Evolutionary conservation across 768 basidiomycete genomes (phyloP).

Genomic region (Phylloporus rhodoxanthus): DNA sequence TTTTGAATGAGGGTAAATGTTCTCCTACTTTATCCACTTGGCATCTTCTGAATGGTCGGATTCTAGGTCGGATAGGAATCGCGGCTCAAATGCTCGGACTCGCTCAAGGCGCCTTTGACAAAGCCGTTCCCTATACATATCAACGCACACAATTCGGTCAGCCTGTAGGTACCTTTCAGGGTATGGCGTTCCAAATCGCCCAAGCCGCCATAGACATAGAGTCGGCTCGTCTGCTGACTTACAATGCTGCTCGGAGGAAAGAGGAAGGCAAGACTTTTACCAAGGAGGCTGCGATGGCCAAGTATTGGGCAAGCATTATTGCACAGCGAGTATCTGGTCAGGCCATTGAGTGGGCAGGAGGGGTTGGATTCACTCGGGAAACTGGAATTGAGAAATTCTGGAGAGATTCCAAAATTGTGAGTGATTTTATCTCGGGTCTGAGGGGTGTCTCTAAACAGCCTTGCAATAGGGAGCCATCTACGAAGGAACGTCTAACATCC

Average conservation of each 20-base stretch:
- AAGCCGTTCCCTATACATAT: constrained; percentile 92
- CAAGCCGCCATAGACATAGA: constrained; percentile 87
- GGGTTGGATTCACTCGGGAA: constrained; percentile 88
- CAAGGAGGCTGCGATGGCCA: constrained; percentile 97
- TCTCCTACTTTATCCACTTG: background rate
- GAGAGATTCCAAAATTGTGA: constrained; percentile 93
- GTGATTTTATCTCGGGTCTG: constrained; percentile 22
- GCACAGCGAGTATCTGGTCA: constrained; percentile 82
- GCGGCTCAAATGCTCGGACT: constrained; percentile 98
- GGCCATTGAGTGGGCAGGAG: constrained; percentile 96
- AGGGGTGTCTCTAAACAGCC: background rate
- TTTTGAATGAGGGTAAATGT: constrained; percentile 77
- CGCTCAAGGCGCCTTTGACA: constrained; percentile 95
- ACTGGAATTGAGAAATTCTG: constrained; percentile 95
- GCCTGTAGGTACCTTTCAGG: constrained; percentile 90
- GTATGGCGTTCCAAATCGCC: constrained; percentile 93
- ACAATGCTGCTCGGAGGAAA: constrained; percentile 93
- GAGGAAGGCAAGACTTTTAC: constrained; percentile 83
- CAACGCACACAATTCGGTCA: constrained; percentile 93
- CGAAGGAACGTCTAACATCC: constrained; percentile 97
- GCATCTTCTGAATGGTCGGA: background rate
- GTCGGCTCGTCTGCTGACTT: constrained; percentile 83
- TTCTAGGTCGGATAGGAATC: constrained; percentile 82
- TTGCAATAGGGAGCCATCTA: constrained; percentile 72
- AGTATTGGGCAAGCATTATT: constrained; percentile 84